Evolutionary conservation across 2,329 filamentous ascomycete species (phyloP), one percentile per base, ranked within the genome.

Genomic region (Diaporthe caulivora): DNA sequence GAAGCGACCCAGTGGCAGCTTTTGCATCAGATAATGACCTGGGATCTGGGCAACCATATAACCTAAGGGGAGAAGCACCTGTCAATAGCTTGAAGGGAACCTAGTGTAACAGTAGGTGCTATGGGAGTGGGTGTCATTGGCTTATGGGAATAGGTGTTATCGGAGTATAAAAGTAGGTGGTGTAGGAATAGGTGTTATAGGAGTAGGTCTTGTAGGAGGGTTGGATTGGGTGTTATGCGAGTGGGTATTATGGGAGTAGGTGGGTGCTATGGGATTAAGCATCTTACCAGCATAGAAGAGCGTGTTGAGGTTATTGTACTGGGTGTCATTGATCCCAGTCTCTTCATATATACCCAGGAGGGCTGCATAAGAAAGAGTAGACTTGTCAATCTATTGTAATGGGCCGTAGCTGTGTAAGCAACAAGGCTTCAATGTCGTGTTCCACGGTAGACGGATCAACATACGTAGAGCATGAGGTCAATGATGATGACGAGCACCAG

Each of bases 301-400:
- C 2, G 83, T 84, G 73, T 81, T 82, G 1, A 84, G 74, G 55
- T 84, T 84, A 64, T 84, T 84, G 70, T 84, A 85, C 68, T 85
- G 76, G 0, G 80, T 77, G 21, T 82, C 79, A 5, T 71, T 76
- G 31, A 85, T 83, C 3, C 81, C 80, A 0, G 82, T 85, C 62
- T 85, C 83, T 47, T 84, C 81, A 24, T 85, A 84, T 0, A 86
- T 72, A 0, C 83, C 84, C 7, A 86, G 78, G 29, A 86, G 81
- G 0, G 84, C 81, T 8, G 83, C 79, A 57, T 84, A 85, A 1
- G 81, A 80, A 0, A 85, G 75, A 0, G 83, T 85, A 0, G 83
- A 80, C 76, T 85, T 85, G 72, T 85, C 82, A 60, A 84, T 79
- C 82, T 84, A 53, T 2, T 29, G 1, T 13, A 2, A 44, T 31